A percentile compares a stretch with the other conserved stretches of the same genome.
phyloP scores from a whole-genome alignment of 371 early-diverging fungal species.

The Saksenaea vasiformis region DNA sequence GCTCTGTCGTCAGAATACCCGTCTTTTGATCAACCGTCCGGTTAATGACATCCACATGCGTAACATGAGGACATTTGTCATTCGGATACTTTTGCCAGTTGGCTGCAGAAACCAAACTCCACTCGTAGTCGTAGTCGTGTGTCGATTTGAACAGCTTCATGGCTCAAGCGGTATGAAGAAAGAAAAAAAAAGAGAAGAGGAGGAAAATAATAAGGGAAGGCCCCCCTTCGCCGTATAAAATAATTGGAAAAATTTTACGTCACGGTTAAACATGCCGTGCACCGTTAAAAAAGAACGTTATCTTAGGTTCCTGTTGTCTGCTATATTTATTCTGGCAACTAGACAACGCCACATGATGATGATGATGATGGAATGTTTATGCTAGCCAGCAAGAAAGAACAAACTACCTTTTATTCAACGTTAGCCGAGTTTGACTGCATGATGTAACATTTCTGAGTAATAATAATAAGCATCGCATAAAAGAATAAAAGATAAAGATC shows the following conservation, averaged over 20 bases:
- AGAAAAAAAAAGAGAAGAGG: background rate
- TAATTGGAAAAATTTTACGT: background rate
- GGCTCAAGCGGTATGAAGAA: background rate
- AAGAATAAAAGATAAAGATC: too few species aligned
- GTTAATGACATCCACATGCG: conserved; percentile 87
- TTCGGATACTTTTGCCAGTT: conserved; percentile 98
- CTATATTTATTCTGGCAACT: too few species aligned
- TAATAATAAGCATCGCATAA: too few species aligned
- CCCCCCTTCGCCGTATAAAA: background rate
- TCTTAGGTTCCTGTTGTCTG: too few species aligned
- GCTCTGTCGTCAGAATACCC: conserved; percentile 85
- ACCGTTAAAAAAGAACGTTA: too few species aligned
- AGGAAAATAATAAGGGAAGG: background rate
- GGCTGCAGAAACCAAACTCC: conserved; percentile 87
- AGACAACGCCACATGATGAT: too few species aligned
- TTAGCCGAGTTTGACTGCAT: too few species aligned
- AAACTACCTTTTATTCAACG: too few species aligned
- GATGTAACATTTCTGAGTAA: too few species aligned
- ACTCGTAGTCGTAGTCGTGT: conserved; percentile 75
- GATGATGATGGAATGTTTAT: too few species aligned
- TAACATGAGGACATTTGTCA: conserved; percentile 86
- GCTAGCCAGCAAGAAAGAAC: too few species aligned
- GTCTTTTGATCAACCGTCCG: conserved; percentile 80
- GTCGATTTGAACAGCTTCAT: conserved; percentile 82
- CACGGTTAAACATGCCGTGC: too few species aligned